phyloP scores from a whole-genome alignment of 75 land plant species.

The Adiantum capillusveneris region DNA sequence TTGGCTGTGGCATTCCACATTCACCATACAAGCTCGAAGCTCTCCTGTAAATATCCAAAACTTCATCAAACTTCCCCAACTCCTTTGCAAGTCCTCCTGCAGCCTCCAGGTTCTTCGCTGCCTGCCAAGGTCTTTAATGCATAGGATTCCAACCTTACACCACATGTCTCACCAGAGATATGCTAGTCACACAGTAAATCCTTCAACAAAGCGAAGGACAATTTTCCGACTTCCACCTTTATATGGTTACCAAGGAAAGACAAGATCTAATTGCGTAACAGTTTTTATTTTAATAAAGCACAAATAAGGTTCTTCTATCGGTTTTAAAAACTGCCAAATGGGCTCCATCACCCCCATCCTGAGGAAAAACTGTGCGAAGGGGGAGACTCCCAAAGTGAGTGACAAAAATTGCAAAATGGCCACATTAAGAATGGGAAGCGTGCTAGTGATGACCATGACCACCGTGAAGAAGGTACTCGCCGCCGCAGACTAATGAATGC shows the following conservation, averaged over 20 bases:
- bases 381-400: too few species aligned
- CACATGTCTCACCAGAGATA: too few species aligned
- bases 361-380: too few species aligned
- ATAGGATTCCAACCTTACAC: too few species aligned
- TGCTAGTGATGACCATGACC: too few species aligned
- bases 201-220: not conserved
- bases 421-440: too few species aligned
- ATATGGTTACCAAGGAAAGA: not conserved
- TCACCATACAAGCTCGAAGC: conserved; percentile 71
- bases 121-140: conserved; percentile 77
- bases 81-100: conserved; percentile 89
- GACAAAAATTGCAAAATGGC: too few species aligned
- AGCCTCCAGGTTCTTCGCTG: conserved; percentile 93
- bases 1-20: conserved; percentile 86
- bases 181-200: too few species aligned
- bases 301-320: not conserved
- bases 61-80: conserved; percentile 56
- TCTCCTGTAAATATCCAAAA: conserved; percentile 55
- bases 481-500: too few species aligned
- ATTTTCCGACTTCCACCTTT: not conserved
- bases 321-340: too few species aligned
- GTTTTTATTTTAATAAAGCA: not conserved
- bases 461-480: too few species aligned
- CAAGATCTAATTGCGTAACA: not conserved
- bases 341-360: too few species aligned